Conservation (phyloP, 495 filamentous ascomycete species). For the Daldinia bambusicola region DNA sequence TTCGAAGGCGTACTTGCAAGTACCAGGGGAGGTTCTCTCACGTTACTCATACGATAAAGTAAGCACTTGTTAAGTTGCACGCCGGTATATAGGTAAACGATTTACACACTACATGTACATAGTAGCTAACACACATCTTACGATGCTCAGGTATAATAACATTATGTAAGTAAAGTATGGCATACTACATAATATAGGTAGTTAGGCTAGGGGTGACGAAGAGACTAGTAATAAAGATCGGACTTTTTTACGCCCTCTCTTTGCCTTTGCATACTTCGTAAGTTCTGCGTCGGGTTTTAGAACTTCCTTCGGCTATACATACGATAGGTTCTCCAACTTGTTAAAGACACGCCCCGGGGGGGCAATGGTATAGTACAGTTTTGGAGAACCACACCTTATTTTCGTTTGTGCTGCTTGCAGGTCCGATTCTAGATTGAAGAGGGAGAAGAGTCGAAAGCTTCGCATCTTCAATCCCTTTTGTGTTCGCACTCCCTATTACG, state of each 20-base stretch:
- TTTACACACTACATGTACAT: no score
- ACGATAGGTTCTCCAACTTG: slow-evolving; percentile 15
- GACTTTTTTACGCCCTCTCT: slow-evolving; percentile 28
- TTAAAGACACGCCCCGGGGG: background rate
- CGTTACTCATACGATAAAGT: background rate
- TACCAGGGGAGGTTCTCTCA: background rate
- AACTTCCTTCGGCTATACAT: slow-evolving; percentile 27
- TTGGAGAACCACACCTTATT: background rate
- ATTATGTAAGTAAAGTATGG: slow-evolving; percentile 9
- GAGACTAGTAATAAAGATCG: slow-evolving; percentile 35
- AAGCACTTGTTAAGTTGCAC: slow-evolving; percentile 2
- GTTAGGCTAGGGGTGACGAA: slow-evolving; percentile 20
- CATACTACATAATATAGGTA: background rate
- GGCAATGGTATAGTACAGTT: slow-evolving; percentile 12
- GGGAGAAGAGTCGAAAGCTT: slow-evolving; percentile 18
- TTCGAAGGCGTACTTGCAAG: no score
- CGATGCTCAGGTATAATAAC: slow-evolving; percentile 4
- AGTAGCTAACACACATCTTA: no score
- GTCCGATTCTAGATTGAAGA: slow-evolving; percentile 1
- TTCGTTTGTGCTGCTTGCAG: background rate
- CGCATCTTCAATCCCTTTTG: slow-evolving; percentile 17
- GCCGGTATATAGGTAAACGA: background rate
- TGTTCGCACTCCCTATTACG: slow-evolving; percentile 20
- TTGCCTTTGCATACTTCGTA: slow-evolving; percentile 16
- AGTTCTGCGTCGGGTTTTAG: slow-evolving; percentile 28